phyloP scores from a whole-genome alignment of 352 stramenopile genomes.

The Pythium periplocum region DNA sequence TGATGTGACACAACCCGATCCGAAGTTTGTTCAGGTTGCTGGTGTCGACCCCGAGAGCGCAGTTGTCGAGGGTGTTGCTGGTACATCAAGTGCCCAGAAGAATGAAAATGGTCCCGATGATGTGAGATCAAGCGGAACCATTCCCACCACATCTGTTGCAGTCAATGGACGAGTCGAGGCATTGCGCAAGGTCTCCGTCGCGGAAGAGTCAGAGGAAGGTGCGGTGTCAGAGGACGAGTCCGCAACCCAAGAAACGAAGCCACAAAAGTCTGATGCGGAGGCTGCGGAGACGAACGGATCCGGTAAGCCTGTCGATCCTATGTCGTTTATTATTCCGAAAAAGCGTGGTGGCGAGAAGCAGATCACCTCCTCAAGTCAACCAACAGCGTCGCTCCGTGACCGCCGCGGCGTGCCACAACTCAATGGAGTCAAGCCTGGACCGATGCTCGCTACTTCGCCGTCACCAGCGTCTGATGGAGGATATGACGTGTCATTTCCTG shows the following conservation, averaged over 20 bases:
- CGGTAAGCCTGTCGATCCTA: conserved; percentile 11
- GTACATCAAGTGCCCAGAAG: no score
- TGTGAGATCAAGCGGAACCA: no score
- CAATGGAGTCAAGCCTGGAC: background rate
- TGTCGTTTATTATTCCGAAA: conserved; percentile 42
- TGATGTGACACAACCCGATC: background rate
- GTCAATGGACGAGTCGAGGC: background rate
- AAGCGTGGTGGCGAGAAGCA: conserved; percentile 10
- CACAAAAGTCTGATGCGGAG: background rate
- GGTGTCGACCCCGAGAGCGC: no score
- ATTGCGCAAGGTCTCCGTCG: conserved; percentile 2
- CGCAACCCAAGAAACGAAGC: background rate
- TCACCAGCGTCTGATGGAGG: conserved; percentile 10
- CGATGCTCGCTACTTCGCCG: conserved; percentile 4
- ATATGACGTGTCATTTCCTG: background rate
- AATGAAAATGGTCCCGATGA: no score
- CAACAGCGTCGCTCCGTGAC: background rate
- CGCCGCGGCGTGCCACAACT: background rate
- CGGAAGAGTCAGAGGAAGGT: conserved; percentile 15
- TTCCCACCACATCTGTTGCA: conserved; percentile 1
- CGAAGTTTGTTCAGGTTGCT: no score
- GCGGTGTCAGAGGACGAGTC: conserved; percentile 10
- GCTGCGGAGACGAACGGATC: background rate
- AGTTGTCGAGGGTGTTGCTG: no score
- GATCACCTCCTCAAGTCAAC: background rate